Evolutionary conservation across 495 filamentous ascomycete genomes (phyloP), one percentile per base, ranked within the genome.

Genomic region (Hypoxylon subgilvum): DNA sequence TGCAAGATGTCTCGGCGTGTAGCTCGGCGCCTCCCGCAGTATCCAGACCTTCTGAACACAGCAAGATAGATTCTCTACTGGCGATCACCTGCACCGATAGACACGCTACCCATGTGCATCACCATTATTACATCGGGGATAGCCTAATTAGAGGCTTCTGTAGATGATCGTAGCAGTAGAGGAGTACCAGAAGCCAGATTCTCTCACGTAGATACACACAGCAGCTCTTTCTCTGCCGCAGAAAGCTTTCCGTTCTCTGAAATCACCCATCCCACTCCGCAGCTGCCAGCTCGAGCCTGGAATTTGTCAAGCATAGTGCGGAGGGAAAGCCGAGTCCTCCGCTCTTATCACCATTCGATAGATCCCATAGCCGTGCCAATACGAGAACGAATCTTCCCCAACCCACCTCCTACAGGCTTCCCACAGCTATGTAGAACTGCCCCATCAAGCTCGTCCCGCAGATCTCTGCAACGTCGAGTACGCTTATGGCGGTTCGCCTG

Each of bases 1-100:
- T 50, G 17, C 53, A 49, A 54, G 43, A 38, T 50, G 50, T 36
- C 21, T 64, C 54, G 54, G 61, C 49, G 43, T 52, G 49, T 64
- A 41, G 49, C 35, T 59, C 54, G 54, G 61, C 44, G 39, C 40
- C 55, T 38, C 34, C 55, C 39, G 31, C 54, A 46, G 47, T 59
- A 54, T 55, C 39, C 27, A 51, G 12, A 27, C 43, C 40, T 32
- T 51, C 34, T 23, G 44, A 51, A 42, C 4, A 23, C 40, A 22
- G 38, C 31, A 19, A 40, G 52, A 17, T 21, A 21, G 13, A 18
- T 6, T 36, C 17, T 49, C 25, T 36, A 31, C 43, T 28, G 41
- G 39, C 25, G 16, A 38, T 44, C 49, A 39, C 34, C 48, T 40
- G 43, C 49, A 54, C 44, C 10, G 30, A 30, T 48, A 34, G 36